phyloP scores from a whole-genome alignment of 768 basidiomycete species.

The Boletus pseudo-olivaceus region DNA sequence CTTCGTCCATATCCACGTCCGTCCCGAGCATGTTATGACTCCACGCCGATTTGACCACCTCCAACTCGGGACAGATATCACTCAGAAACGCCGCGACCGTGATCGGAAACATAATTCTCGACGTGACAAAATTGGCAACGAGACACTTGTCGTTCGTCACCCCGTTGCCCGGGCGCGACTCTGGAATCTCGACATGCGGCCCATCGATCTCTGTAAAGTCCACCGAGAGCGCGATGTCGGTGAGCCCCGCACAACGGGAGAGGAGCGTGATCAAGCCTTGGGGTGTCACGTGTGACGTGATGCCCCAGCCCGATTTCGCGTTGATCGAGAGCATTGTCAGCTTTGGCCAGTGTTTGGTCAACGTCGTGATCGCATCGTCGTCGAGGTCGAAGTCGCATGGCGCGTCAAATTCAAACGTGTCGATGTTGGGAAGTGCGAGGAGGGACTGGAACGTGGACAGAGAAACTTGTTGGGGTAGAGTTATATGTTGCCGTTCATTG shows the following conservation, averaged over 20 bases:
- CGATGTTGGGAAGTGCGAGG: constrained; percentile 11
- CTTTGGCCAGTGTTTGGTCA: constrained; percentile 22
- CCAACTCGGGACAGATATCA: constrained; percentile 21
- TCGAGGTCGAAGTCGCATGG: constrained; percentile 20
- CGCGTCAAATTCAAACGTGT: constrained; percentile 13
- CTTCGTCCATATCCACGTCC: constrained; percentile 7
- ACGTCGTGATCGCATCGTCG: constrained; percentile 15
- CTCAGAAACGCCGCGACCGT: constrained; percentile 26
- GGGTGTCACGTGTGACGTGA: constrained; percentile 17
- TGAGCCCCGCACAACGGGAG: constrained; percentile 5
- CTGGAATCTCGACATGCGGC: background rate
- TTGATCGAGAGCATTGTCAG: constrained; percentile 17
- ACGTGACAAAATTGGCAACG: constrained; percentile 18
- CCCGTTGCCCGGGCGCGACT: constrained; percentile 8
- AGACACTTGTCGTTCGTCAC: constrained; percentile 6
- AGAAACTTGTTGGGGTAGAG: constrained; percentile 1
- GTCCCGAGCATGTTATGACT: background rate
- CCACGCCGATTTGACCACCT: constrained; percentile 15
- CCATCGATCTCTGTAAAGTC: constrained; percentile 20
- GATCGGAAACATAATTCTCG: constrained; percentile 16
- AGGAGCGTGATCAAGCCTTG: constrained; percentile 22
- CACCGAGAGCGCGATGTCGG: constrained; percentile 16
- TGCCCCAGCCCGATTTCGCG: constrained; percentile 17
- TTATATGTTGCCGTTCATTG: background rate
- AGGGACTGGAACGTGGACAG: constrained; percentile 19